Evolutionary conservation across 2,329 filamentous ascomycete species (phyloP), one percentile per base, ranked within the genome.

Genomic region (Cordyceps sp.): DNA sequence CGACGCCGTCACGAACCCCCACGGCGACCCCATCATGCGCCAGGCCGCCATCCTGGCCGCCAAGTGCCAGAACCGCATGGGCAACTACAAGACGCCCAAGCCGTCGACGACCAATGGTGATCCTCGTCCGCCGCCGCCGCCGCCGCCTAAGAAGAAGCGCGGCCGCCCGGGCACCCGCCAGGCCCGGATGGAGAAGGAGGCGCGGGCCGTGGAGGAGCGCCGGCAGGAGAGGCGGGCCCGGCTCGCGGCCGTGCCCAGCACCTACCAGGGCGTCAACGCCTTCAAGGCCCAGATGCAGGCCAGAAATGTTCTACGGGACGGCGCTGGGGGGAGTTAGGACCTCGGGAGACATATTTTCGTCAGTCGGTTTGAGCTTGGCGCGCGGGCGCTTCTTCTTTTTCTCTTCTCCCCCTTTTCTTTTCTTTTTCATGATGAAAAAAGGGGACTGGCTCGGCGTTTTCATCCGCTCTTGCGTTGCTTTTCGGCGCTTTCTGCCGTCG

Each of bases 11-110:
- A 15, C 17, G 1, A 32, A 23, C 7, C 18, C 13, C 0, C 49
- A 45, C 20, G 39, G 44, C 2, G 52, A 56, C 30, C 35, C 37
- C 1, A 27, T 49, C 1, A 37, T 56, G 32, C 45, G 50, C 0
- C 27, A 42, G 10, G 50, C 45, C 0, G 45, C 50, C 2, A 33
- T 53, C 1, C 36, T 44, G 3, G 46, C 49, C 1, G 51, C 52
- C 4, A 23, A 26, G 2, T 36, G 42, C 19, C 42, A 46, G 18
- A 36, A 39, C 26, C 37, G 41, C 1, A 16, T 39, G 2, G 36
- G 33, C 5, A 46, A 35, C n/a, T 50, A 39, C 28, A 38, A 36
- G 31, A 25, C 23, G 9, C 10, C 6, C 16, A 10, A 26, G 12
- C 15, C n/a, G 15, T 4, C 26, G 26, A 12, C 16, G 7, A 10